These are phyloP conservation scores for Cryphonectria radicalis DNA, from an alignment of 2,329 filamentous ascomycete genomes.

Conservation along the genomic window DNA sequence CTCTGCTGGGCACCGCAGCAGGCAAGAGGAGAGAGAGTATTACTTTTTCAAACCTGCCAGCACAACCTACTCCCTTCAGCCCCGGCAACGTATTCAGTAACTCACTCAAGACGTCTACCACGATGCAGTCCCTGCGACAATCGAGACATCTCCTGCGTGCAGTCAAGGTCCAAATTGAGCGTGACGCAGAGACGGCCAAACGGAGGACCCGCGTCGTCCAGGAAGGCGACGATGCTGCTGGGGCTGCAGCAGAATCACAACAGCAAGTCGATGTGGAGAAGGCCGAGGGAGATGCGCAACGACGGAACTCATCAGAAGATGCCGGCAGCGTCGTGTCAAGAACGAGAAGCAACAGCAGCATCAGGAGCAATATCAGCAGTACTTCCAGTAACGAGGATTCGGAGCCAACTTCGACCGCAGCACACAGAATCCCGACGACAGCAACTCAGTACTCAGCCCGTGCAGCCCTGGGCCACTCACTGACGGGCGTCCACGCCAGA, in stretches of 20 bases:
- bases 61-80: neutral
- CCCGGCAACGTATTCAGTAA: neutral
- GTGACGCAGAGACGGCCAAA: conserved; percentile 31
- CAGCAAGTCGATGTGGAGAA: conserved; percentile 12
- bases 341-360: neutral
- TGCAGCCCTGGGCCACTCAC: conserved; percentile 36
- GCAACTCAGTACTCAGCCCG: conserved; percentile 31
- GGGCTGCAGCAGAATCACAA: neutral
- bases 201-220: conserved; percentile 25
- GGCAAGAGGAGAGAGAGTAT: neutral
- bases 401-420: neutral
- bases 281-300: neutral
- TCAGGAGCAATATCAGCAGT: neutral
- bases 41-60: neutral
- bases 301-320: conserved; percentile 10
- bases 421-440: conserved; percentile 27
- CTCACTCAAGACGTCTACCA: neutral
- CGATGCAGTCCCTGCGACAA: conserved; percentile 35
- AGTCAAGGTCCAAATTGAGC: conserved; percentile 33
- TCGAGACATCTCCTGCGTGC: conserved; percentile 31
- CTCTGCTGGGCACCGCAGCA: neutral
- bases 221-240: conserved; percentile 1
- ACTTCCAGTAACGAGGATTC: neutral
- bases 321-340: neutral
- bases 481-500: conserved; percentile 39